These are phyloP conservation scores for Arthrobotrys sphaeroides DNA, from an alignment of 2,329 filamentous ascomycete genomes.

Conservation along the genomic window DNA sequence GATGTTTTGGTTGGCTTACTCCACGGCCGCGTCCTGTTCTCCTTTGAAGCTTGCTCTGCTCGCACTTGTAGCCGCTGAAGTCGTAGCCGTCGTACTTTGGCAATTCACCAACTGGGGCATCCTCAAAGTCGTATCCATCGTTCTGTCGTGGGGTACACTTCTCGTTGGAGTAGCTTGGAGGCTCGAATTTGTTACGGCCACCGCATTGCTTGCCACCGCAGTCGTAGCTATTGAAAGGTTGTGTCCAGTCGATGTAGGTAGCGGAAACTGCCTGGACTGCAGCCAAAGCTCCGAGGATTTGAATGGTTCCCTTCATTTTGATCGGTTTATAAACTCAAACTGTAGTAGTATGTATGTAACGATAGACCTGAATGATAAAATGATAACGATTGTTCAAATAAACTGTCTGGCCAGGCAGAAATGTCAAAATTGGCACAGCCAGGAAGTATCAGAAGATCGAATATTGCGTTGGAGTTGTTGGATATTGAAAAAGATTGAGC, in stretches of 20 bases:
- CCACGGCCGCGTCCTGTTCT: conserved; percentile 34
- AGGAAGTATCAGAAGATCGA: conserved; percentile 32
- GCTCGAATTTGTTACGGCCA: conserved; percentile 37
- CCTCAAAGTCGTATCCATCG: conserved; percentile 46
- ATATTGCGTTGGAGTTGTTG: conserved; percentile 50
- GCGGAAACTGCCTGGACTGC: conserved; percentile 41
- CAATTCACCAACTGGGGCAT: conserved; percentile 42
- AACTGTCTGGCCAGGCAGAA: conserved; percentile 54
- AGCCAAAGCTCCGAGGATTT: conserved; percentile 48
- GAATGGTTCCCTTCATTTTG: conserved; percentile 49
- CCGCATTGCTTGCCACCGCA: conserved; percentile 37
- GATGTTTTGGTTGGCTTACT: neutral
- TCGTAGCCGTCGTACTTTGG: conserved; percentile 44
- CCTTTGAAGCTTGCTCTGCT: conserved; percentile 46
- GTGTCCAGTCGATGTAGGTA: conserved; percentile 41
- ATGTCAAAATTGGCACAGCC: conserved; percentile 45
- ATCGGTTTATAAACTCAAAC: conserved; percentile 22
- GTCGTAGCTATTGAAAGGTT: conserved; percentile 39
- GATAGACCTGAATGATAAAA: conserved; percentile 43
- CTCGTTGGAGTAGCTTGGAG: conserved; percentile 37
- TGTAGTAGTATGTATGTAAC: conserved; percentile 12
- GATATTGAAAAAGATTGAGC: conserved; percentile 39
- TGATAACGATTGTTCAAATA: conserved; percentile 37
- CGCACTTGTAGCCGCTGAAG: conserved; percentile 46
- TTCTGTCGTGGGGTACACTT: conserved; percentile 39